Evolutionary conservation across 768 basidiomycete genomes (phyloP).

Genomic region (Mrakia frigida): DNA sequence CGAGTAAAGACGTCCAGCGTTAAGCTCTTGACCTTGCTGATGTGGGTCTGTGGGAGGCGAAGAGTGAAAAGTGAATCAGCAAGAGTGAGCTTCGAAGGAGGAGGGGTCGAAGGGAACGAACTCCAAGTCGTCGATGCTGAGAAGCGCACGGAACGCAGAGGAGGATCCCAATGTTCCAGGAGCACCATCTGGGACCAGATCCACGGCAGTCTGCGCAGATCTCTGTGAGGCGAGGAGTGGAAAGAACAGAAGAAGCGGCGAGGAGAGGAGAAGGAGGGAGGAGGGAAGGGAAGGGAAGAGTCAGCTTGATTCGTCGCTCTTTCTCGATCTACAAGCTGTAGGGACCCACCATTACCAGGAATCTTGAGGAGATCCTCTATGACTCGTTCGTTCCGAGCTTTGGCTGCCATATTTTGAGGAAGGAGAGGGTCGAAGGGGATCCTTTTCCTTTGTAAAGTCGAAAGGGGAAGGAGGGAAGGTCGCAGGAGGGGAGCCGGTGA

Average conservation of each 20-base stretch:
- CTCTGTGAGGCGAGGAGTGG: not conserved
- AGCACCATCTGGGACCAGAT: constrained; percentile 29
- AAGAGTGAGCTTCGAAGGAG: not conserved
- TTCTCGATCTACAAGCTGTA: not conserved
- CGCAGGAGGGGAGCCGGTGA: not conserved
- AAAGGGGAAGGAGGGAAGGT: not conserved
- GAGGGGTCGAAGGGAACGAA: not conserved
- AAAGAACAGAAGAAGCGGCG: not conserved
- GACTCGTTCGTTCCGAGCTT: constrained; percentile 19
- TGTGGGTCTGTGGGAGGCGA: constrained; percentile 11
- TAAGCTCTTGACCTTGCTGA: constrained; percentile 25
- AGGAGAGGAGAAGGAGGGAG: not conserved
- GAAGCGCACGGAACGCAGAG: constrained; percentile 28
- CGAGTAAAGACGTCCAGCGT: constrained; percentile 28
- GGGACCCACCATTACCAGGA: constrained; percentile 24
- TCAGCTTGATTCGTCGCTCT: not conserved
- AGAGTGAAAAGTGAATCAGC: not conserved
- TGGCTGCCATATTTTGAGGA: constrained; percentile 1
- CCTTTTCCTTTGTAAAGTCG: not conserved
- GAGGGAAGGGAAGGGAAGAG: not conserved
- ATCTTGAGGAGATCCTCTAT: constrained; percentile 24
- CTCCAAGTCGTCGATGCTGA: constrained; percentile 19
- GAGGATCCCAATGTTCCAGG: constrained; percentile 21
- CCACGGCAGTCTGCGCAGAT: constrained; percentile 30
- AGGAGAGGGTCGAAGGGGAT: not conserved